Evolutionary conservation across 78 protist species (phyloP), one percentile per base, ranked within the genome.

Genomic region (Mantamonas sphyraenae): DNA sequence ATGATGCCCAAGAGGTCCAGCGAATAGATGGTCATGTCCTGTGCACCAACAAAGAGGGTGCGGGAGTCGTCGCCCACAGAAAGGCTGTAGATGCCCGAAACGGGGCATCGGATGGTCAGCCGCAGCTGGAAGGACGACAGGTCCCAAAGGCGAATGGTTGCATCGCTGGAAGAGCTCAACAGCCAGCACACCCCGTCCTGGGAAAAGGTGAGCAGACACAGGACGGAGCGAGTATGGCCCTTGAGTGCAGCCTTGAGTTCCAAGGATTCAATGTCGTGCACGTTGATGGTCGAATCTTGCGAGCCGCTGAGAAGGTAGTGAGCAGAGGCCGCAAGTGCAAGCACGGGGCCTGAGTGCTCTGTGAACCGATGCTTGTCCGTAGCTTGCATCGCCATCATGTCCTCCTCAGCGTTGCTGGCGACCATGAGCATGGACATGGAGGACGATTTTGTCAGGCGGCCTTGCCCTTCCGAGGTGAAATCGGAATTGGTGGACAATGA

Each of bases 211-310:
- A 42, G 47, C 47, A 42, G 47, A 5, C 22, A 42, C 5, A 10
- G 5, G 47, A 42, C 47, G 47, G 47, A 5, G 47, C 47, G 47
- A 10, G 10, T 10, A 10, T 42, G 47, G 47, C 47, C 47, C 47
- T 5, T 42, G 22, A 42, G 47, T 10, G 47, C 10, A 10, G 10
- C 47, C 5, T 5, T 10, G 22, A 42, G 47, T 10, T 42, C 22
- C 5, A 12, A 42, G 22, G 47, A 42, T 5, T 10, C 10, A 12
- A 10, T 42, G 47, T 42, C 62, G 22, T 8, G 24, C 22, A 57
- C 62, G 39, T 57, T 57, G 62, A 57, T 57, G 30, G 62, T 57
- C 35, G 62, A 30, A 31, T 57, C 62, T 57, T 57, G 62, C 24
- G 24, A 31, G 24, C 62, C 62, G 22, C 39, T 57, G 12, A 57